Evolutionary conservation across 768 basidiomycete genomes (phyloP), one percentile per base, ranked within the genome.

Genomic region (Lentinula detonsa): DNA sequence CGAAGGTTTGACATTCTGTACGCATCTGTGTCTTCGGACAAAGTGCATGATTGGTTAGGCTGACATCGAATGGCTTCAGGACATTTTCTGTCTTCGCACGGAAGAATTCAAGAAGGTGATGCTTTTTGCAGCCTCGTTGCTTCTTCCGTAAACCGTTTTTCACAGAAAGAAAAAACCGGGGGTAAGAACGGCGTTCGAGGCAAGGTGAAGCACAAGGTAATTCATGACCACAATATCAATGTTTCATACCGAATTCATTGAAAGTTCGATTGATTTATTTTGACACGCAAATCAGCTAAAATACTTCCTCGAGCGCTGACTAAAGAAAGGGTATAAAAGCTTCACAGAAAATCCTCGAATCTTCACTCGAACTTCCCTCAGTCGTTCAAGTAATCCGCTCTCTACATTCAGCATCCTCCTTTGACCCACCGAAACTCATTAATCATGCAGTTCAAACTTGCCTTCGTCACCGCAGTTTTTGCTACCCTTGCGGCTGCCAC

Each of bases 401-500:
- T 46, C 45, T 46, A 21, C 15, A 21, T 46, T 46, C 11, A 21
- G 11, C 21, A 18, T 21, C 7, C 6, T 8, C 18, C n/a, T 23
- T 23, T 3, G 2, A 21, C 45, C 28, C 1, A 15, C 42, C 42
- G 42, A 43, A 52, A 15, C 21, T 21, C 11, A 10, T 34, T 31
- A 34, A 52, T 4, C 34, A 54, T 54, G 52, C 52, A 54, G 35
- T 54, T 54, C 52, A 54, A 54, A 37, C 18, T 54, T 21, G 52
- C 52, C 5, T 54, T 54, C 16, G 52, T 54, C 52, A 35, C 52
- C 35, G 52, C 52, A 39, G 52, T 34, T 18, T 15, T 54, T 2
- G 52, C 52, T 54, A 54, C 34, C 52, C 52, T 54, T 54, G 52
- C 52, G 52, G 52, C 37, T 37, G 52, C 52, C 52, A 54, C 52